Evolutionary conservation across 2,329 filamentous ascomycete species (phyloP).

Genomic region (Fusarium pininemorale): DNA sequence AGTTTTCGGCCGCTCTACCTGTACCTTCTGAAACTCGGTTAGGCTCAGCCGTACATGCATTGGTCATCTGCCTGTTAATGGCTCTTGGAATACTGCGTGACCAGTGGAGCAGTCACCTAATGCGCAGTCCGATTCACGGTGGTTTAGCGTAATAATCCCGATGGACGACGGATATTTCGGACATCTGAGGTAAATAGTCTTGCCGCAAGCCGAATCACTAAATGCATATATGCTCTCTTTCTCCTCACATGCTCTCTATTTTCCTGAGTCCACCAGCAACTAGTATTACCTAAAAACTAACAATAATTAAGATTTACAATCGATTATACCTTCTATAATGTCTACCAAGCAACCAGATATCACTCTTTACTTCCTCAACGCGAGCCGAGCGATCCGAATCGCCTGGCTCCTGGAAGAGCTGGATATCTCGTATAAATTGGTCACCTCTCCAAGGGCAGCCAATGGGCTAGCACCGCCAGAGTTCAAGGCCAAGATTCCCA

Average conservation of each 20-base stretch:
- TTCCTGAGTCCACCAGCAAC: too few species aligned
- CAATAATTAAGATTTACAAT: too few species aligned
- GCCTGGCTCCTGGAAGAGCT: not conserved
- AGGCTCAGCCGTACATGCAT: too few species aligned
- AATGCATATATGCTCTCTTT: too few species aligned
- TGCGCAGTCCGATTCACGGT: rapidly evolving
- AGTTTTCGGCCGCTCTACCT: too few species aligned
- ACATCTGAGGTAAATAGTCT: not conserved
- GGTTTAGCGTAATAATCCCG: not conserved
- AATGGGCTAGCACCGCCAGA: not conserved
- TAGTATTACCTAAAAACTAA: too few species aligned
- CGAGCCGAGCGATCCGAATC: not conserved
- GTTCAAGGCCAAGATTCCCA: not conserved
- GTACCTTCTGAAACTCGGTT: too few species aligned
- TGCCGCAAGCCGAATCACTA: not conserved
- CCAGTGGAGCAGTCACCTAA: not conserved
- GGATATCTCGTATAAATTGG: rapidly evolving
- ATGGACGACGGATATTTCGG: not conserved
- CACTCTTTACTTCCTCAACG: not conserved
- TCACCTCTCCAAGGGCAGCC: not conserved
- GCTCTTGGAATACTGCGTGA: not conserved
- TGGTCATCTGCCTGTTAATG: too few species aligned
- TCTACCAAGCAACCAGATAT: not conserved
- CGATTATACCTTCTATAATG: rapidly evolving
- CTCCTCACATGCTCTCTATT: not conserved